Base-by-base conservation (phyloP, 768 basidiomycete genomes). In the Lentinula sp. region DNA sequence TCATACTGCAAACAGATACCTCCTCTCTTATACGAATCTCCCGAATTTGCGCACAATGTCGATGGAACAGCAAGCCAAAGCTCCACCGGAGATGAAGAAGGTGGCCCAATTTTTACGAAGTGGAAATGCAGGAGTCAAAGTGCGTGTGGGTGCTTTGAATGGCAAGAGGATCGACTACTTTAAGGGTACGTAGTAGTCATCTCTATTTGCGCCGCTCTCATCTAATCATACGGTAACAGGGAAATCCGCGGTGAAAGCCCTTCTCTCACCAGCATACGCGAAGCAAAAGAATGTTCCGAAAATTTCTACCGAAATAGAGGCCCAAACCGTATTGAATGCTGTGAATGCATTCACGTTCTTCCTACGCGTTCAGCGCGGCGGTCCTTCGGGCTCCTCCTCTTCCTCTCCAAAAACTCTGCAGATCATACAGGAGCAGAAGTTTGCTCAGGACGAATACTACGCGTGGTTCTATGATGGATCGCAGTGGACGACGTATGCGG, bases 151-250 rank as follows among this genome's bases (percentile, higher is more conserved):
- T 20, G 90, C 95, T 8, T 76, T 98, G 68, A 93, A 93, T 67
- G 96, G 96, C 23, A 97, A 96, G 74, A 87, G 96, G 39, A 76
- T 95, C 56, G 96, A 98, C 74, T 99, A 98, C 76, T 99, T 98
- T 81, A 99, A 95, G 79, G 97, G 96, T 95, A 56, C 66, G 81
- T 69, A 39, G 8, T 28, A 32, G 6, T 32, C 45, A 33, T 16
- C 48, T 41, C 42, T 20, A 36, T 33, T n/a, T 43, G 13, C 35
- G 35, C 16, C n/a, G 7, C 20, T 36, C 51, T 18, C 32, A 16
- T 18, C 36, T 13, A 32, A 51, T 33, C 20, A 13, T 41, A 28
- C 39, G 23, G 16, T 45, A 33, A 16, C 66, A 98, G 96, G 97
- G 69, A 95, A 93, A 81, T 85, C 90, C 35, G 95, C 97, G 2